Evolutionary conservation across 192 early-diverging fungal genomes (phyloP).

Genomic region (Tieghemiomyces parasiticus): DNA sequence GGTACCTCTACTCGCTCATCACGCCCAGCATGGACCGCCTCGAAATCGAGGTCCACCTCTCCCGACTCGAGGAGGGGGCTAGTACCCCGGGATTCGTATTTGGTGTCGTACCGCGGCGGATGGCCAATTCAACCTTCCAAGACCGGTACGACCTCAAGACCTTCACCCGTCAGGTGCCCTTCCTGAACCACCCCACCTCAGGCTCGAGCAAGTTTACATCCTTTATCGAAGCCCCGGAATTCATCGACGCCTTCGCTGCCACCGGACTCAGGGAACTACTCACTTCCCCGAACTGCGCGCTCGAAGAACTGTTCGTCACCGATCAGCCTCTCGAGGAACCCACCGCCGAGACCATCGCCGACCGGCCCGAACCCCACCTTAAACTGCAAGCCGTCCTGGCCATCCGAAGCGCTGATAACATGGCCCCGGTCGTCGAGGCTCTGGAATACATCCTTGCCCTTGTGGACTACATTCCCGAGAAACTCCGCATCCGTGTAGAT

Average conservation of each 20-base stretch:
- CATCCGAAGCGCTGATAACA: neutral
- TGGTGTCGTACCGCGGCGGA: constrained; percentile 41
- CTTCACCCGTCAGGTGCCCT: constrained; percentile 16
- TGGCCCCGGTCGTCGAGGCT: constrained; percentile 15
- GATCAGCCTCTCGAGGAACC: constrained; percentile 46
- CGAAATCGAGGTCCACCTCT: constrained; percentile 25
- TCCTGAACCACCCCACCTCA: constrained; percentile 10
- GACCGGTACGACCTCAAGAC: constrained; percentile 46
- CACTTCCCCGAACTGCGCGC: constrained; percentile 18
- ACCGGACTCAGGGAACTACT: constrained; percentile 30
- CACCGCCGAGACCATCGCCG: too few species aligned
- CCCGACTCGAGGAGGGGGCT: constrained; percentile 30
- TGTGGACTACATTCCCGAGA: constrained; percentile 22
- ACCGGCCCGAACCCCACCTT: constrained; percentile 17
- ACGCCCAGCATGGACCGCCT: constrained; percentile 15
- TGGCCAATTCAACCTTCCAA: constrained; percentile 34
- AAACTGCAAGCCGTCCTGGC: constrained; percentile 7
- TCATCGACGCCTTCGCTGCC: constrained; percentile 26
- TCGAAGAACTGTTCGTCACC: constrained; percentile 42
- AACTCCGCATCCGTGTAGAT: constrained; percentile 22
- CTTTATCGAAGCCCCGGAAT: constrained; percentile 41
- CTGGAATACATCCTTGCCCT: constrained; percentile 30
- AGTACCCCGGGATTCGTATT: constrained; percentile 46
- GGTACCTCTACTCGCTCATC: constrained; percentile 24
- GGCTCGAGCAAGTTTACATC: constrained; percentile 27